Base-by-base conservation (phyloP, 2,329 filamentous ascomycete genomes). In the Didymella pinodella region DNA sequence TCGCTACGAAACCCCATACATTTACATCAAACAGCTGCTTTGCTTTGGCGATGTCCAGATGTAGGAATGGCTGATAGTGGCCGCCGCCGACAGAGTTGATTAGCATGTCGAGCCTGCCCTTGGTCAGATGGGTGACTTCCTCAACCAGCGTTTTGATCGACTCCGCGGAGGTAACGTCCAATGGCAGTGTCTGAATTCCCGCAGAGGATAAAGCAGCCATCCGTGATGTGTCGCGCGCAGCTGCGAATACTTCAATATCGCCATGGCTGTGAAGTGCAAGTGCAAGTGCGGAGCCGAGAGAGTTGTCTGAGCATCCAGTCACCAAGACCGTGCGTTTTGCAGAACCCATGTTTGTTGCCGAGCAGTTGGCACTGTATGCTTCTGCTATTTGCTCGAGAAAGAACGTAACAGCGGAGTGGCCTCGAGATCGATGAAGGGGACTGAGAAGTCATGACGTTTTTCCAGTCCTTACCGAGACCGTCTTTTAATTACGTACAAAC, bases 51-150 rank as follows among this genome's bases (percentile, higher is more conserved):
- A 64, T 54, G 45, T 55, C 41, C 26, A 56, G 34, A 38, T 65
- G 58, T 22, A 81, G 49, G 16, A 76, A 62, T 0, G 79, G 80
- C 51, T 69, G 66, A 14, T 70, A 63, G 16, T 71, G 72, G 16
- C 64, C 69, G 10, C 58, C 52, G 10, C 76, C 80, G 12, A 79
- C 77, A 46, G 82, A 83, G 67, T 82, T 82, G 57, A 82, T 45
- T 1, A 77, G 53, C 7, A 70, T 62, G 25, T 63, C 53, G 12
- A 65, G 28, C 29, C 46, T 54, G 18, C 57, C 57, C n/a, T 54
- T 59, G 12, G 60, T 65, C 38, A 46, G 32, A 12, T 58, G 48
- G 28, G 51, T 48, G 10, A 62, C 12, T 8, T 57, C 53, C 43
- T 57, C 47, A 2, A 54, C 62, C 3, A 54, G 44, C 11, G 49